Conservation (phyloP, 2,329 filamentous ascomycete genomes). For the Gnomoniopsis smithogilvyi region DNA sequence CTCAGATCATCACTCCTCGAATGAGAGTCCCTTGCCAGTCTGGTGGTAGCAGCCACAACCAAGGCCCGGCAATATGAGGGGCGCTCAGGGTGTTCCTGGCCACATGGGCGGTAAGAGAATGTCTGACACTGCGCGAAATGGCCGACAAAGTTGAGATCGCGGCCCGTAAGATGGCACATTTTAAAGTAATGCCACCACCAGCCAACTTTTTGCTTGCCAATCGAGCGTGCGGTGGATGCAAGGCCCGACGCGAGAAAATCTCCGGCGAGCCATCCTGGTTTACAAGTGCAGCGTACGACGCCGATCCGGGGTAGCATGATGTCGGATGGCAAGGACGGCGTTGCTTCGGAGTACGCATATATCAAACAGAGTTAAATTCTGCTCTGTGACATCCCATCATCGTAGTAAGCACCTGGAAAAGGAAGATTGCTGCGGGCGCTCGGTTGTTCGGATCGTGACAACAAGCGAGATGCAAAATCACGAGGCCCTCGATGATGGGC, state of each 20-base stretch:
- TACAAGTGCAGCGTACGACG: neutral
- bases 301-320: neutral
- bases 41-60: constrained; percentile 10
- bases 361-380: neutral
- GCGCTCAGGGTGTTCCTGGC: constrained; percentile 7
- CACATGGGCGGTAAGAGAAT: constrained; percentile 7
- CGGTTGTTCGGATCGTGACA: constrained; percentile 5
- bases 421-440: neutral
- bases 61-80: constrained; percentile 2
- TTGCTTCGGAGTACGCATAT: neutral
- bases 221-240: neutral
- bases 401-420: neutral
- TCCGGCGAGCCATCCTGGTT: neutral
- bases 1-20: neutral
- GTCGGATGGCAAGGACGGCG: neutral
- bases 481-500: neutral
- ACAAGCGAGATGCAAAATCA: constrained; percentile 5
- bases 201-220: neutral
- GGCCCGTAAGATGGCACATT: no score
- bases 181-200: no score
- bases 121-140: no score
- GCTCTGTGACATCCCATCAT: constrained; percentile 2
- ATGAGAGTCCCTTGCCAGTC: neutral
- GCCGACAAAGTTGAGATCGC: no score
- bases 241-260: neutral